Base-by-base conservation (phyloP, 345 rosid species). In the Populus alba region DNA sequence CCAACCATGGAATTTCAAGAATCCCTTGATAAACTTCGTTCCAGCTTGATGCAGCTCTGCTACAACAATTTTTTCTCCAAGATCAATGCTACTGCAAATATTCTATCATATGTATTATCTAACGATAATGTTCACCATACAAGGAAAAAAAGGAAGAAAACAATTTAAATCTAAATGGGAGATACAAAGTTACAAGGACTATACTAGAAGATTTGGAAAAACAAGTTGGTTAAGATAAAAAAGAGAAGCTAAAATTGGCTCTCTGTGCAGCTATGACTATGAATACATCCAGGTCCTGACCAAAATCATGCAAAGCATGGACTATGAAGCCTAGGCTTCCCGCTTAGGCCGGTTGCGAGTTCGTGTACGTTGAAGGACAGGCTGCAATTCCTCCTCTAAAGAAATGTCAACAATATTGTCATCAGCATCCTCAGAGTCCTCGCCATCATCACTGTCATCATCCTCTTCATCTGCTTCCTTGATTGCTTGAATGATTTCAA, bases 331-430 rank as follows among this genome's bases (percentile, higher is more conserved):
- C 76, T 87, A 90, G 55, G 79, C 90, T 82, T 89, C 84, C 78
- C 90, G 86, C 80, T 91, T 94, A 57, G 98, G 98, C 27, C 98
- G 90, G 79, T 90, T 89, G 63, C 97, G 84, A 4, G 62, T 68
- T 31, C 78, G 65, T 1, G 87, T 71, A 25, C 88, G 89, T 67
- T 86, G 87, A 81, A 85, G 76, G 25, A 79, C 92, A 5, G 91
- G 89, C 79, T 90, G 89, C 55, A 82, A 80, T 77, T 81, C 68
- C 78, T 88, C 84, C 73, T 88, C 88, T 35, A 82, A 31, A 5
- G 82, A 73, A 74, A 74, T 47, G 31, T 68, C 66, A 27, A 8
- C 74, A 43, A 18, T 70, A 70, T 69, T 66, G 16, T 6, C 65
- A 23, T 37, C 68, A 20, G 27, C 39, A 0, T n/a, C 45, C 2